Base-by-base conservation (phyloP, 2,329 filamentous ascomycete genomes). In the Tricladium varicosporioides region DNA sequence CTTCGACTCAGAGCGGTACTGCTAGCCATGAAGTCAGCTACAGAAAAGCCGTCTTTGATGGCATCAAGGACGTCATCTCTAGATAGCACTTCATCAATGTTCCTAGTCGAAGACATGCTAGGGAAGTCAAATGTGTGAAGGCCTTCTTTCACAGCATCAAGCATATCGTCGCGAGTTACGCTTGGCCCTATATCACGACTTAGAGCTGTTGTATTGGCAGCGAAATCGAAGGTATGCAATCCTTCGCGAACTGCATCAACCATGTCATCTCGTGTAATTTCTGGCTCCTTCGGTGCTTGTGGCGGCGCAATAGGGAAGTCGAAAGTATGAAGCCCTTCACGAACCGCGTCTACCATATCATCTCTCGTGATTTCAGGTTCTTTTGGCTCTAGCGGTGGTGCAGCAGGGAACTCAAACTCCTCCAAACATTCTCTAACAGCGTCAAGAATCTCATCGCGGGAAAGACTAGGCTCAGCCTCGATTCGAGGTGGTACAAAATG, bases 341-440 rank as follows among this genome's bases (percentile, higher is more conserved):
- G 83, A 50, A 88, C 82, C 44, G 85, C 85, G 56, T 85, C 76
- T 18, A 87, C 70, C 74, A 89, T 80, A 59, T 88, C 84, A 22
- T 87, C 81, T 42, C 79, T 77, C 0, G 81, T 83, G 32, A 86
- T 70, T n/a, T 82, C 80, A 27, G 73, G 75, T 7, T 78, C 77
- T 18, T 79, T 71, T 27, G 80, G 79, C 11, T 82, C 80, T 1
- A 81, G 78, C 2, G 82, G 78, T 36, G 85, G 81, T 2, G 84
- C 81, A 18, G 85, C 76, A 1, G 87, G 86, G 63, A 89, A 89
- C 67, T 92, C 90, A 62, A 94, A 89, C 62, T 91, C 89, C 63
- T 95, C 90, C 3, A 97, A 77, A 60, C 90, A 95, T 71, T 96
- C 91, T 22, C 89, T 85, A 18, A 97, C 89, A 2, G 89, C 89